These are phyloP conservation scores for Phylloporus sp. DNA, from an alignment of 768 basidiomycete species.

Conservation along the genomic window DNA sequence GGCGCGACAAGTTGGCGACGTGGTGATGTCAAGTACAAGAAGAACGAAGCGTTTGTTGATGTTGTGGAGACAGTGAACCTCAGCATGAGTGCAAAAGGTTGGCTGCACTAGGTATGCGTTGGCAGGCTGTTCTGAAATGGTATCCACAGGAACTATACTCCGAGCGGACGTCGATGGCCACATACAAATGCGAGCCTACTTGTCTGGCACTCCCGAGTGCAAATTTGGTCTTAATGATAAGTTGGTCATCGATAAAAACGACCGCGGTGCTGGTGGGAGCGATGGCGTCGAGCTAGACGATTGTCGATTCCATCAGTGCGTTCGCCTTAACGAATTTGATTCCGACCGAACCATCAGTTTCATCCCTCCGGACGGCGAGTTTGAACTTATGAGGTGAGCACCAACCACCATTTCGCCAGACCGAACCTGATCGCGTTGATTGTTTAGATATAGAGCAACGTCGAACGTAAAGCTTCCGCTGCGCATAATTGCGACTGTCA, in stretches of 20 bases:
- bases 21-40: slow-evolving; percentile 96
- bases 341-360: slow-evolving; percentile 92
- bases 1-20: slow-evolving; percentile 95
- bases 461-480: slow-evolving; percentile 95
- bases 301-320: slow-evolving; percentile 98
- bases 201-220: slow-evolving; percentile 96
- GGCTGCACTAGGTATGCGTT: neutral
- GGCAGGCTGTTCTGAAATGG: neutral
- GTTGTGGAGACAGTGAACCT: slow-evolving; percentile 96
- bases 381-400: slow-evolving; percentile 90
- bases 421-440: neutral
- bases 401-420: neutral
- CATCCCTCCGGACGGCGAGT: slow-evolving; percentile 97
- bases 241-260: slow-evolving; percentile 85
- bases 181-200: slow-evolving; percentile 95
- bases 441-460: slow-evolving; percentile 83
- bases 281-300: slow-evolving; percentile 96
- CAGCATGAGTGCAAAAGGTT: slow-evolving; percentile 94
- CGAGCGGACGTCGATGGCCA: slow-evolving; percentile 98
- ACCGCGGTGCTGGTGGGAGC: slow-evolving; percentile 44
- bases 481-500: slow-evolving; percentile 83
- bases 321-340: slow-evolving; percentile 92
- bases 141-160: slow-evolving; percentile 67
- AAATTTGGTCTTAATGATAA: slow-evolving; percentile 99
- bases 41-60: slow-evolving; percentile 99